Percentiles rank a stretch among this genome's conserved stretches.
Conservation (phyloP, 352 stramenopile genomes). For the Phytopythium aichiense region DNA sequence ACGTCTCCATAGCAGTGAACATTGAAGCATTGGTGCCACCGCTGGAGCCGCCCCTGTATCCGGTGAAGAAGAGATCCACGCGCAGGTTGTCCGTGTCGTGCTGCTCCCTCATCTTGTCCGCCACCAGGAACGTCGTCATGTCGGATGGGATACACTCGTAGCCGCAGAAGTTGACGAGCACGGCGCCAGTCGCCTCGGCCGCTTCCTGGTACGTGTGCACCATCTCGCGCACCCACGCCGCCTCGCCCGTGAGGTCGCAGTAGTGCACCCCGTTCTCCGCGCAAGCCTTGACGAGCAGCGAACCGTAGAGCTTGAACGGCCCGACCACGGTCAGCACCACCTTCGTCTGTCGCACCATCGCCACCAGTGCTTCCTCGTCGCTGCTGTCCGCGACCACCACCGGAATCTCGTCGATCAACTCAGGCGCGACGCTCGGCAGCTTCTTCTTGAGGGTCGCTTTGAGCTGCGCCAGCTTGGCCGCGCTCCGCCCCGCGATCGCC, state of each 20-base stretch:
- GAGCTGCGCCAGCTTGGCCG: conserved; percentile 48
- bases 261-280: conserved; percentile 89
- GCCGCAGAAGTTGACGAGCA: conserved; percentile 86
- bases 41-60: conserved; percentile 46
- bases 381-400: conserved; percentile 45
- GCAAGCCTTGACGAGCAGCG: conserved; percentile 79
- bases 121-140: conserved; percentile 68
- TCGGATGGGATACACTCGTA: conserved; percentile 90
- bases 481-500: conserved; percentile 74
- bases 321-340: conserved; percentile 82
- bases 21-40: conserved; percentile 57
- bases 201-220: conserved; percentile 51
- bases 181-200: conserved; percentile 59
- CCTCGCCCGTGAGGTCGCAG: conserved; percentile 90
- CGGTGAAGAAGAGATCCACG: conserved; percentile 46
- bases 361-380: conserved; percentile 55
- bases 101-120: conserved; percentile 58
- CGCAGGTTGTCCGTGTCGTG: conserved; percentile 29
- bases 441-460: conserved; percentile 29
- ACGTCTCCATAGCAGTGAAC: conserved; percentile 56
- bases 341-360: conserved; percentile 74
- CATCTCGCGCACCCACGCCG: conserved; percentile 83
- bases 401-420: conserved; percentile 11
- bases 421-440: conserved; percentile 8
- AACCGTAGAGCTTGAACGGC: conserved; percentile 86